Evolutionary conservation across 441 rosid genomes (phyloP).

Genomic region (Geranium incanum): DNA sequence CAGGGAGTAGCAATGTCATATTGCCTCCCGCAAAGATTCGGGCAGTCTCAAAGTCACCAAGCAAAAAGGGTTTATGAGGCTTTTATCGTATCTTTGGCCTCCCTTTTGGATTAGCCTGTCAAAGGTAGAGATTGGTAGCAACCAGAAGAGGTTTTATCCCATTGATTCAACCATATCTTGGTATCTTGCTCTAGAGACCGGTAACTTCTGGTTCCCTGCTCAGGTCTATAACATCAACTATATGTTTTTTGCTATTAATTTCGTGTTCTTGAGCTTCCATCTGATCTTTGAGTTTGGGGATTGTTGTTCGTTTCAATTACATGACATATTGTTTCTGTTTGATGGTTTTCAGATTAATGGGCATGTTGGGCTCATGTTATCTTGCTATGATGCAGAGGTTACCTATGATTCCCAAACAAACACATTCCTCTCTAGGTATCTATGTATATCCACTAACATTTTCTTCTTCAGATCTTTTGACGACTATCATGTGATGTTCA

Average conservation of each 20-base stretch:
- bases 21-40: not conserved
- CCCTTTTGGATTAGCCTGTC: conserved; percentile 32
- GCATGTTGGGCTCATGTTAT: conserved; percentile 79
- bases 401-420: conserved; percentile 66
- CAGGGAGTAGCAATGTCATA: conserved; percentile 5
- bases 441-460: not conserved
- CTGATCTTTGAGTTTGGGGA: no score
- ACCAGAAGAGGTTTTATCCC: conserved; percentile 28
- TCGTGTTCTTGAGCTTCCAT: not conserved
- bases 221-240: conserved; percentile 53
- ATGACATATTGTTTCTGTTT: no score
- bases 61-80: conserved; percentile 9
- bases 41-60: not conserved
- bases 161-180: conserved; percentile 74
- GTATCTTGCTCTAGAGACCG: conserved; percentile 80
- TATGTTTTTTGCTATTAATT: no score
- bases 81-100: conserved; percentile 40
- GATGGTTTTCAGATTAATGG: conserved; percentile 57
- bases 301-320: no score
- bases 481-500: not conserved
- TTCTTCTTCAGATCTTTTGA: not conserved
- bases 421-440: conserved; percentile 80
- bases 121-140: conserved; percentile 27
- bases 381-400: conserved; percentile 91
- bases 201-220: conserved; percentile 82